These are phyloP conservation scores for Halenospora varia DNA, from an alignment of 495 filamentous ascomycete species.

Conservation along the genomic window DNA sequence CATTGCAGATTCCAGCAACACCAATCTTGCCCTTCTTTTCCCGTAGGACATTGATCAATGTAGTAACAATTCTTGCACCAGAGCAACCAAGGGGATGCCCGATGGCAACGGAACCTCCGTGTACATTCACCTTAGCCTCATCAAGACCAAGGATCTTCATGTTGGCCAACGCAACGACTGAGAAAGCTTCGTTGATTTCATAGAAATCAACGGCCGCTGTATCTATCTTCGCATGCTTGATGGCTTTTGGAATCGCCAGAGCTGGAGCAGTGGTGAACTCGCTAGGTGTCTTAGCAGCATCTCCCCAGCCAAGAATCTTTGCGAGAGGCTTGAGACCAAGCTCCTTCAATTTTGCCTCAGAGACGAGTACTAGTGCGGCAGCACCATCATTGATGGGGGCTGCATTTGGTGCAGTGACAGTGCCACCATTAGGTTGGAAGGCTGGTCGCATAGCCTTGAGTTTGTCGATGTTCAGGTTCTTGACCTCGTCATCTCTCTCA, in stretches of 20 bases:
- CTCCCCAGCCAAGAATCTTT: conserved; percentile 95
- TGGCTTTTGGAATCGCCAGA: conserved; percentile 93
- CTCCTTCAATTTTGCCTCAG: conserved; percentile 82
- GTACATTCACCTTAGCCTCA: conserved; percentile 89
- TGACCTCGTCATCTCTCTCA: conserved; percentile 88
- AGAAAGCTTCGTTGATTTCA: conserved; percentile 99
- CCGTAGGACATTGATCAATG: conserved; percentile 80
- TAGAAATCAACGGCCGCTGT: conserved; percentile 80
- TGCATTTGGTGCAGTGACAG: conserved; percentile 96
- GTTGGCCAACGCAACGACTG: conserved; percentile 92
- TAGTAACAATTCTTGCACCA: conserved; percentile 90
- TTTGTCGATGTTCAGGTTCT: conserved; percentile 95
- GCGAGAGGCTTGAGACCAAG: conserved; percentile 85
- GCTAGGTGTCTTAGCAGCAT: conserved; percentile 82
- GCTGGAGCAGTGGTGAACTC: conserved; percentile 95
- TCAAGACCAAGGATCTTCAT: conserved; percentile 78
- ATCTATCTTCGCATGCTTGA: conserved; percentile 81
- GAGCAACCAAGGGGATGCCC: conserved; percentile 93
- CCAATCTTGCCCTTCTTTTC: conserved; percentile 92
- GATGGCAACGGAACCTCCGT: conserved; percentile 92
- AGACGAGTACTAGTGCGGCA: conserved; percentile 84
- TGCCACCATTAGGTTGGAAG: conserved; percentile 78
- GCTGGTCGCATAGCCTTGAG: conserved; percentile 78
- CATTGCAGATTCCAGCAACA: conserved; percentile 94
- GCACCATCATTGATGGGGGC: conserved; percentile 94